Evolutionary conservation across 257 asterid genomes (phyloP).

Genomic region (Anisodus acutangulus): DNA sequence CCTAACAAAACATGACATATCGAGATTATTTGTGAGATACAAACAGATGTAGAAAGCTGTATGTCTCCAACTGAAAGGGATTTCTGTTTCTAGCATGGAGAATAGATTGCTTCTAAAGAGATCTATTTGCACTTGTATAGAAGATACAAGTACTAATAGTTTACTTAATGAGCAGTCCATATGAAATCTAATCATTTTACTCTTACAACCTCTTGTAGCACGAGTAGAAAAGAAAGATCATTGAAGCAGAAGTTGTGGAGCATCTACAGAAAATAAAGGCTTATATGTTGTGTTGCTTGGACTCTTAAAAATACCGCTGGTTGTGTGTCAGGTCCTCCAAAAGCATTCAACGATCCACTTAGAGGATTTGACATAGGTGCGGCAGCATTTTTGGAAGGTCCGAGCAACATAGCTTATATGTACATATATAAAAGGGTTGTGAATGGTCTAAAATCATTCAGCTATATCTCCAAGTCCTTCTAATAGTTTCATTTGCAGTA

Average conservation of each 20-base stretch:
- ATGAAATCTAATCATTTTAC: background rate
- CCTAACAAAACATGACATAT: too few species aligned
- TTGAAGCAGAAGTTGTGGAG: background rate
- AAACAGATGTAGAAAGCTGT: background rate
- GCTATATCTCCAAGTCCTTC: constrained; percentile 3
- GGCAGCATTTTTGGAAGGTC: background rate
- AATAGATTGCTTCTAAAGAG: background rate
- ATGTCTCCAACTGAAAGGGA: constrained; percentile 1
- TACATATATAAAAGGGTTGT: background rate
- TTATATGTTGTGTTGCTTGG: background rate
- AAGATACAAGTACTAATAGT: constrained; percentile 1
- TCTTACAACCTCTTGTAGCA: background rate
- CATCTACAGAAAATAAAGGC: background rate
- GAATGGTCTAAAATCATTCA: constrained; percentile 1
- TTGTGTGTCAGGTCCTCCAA: background rate
- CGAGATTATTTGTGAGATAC: background rate
- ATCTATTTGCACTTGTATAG: background rate
- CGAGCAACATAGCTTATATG: background rate
- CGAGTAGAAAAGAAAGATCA: background rate
- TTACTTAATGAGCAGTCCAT: background rate
- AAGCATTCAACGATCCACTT: background rate
- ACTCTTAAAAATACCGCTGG: background rate
- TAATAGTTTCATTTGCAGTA: background rate
- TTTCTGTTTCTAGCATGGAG: background rate
- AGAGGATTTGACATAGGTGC: background rate